Evolutionary conservation across 2,329 filamentous ascomycete species (phyloP), one percentile per base, ranked within the genome.

Genomic region (Blumeriella jaapii): DNA sequence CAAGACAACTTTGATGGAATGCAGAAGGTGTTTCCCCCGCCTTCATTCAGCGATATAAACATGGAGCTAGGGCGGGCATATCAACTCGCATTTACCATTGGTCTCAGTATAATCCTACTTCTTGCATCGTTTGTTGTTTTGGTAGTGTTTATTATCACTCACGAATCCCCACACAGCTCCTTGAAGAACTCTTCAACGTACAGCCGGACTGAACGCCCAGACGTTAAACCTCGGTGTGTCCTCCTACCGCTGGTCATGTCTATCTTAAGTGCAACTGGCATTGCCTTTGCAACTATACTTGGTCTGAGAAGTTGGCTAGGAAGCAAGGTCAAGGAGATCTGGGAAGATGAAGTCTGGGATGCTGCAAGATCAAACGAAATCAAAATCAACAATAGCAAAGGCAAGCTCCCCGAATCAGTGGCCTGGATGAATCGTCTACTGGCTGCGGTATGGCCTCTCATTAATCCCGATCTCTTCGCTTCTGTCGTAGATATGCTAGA

Each of bases 391-490:
- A 39, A 46, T 11, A 25, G 29, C 1, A 23, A 31, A 10, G 35
- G 19, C 22, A 36, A 34, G n/a, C 44, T 41, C 15, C 46, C 48
- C 5, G 46, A 50, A 47, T 79, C 78, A 0, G 70, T 74, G 1
- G 66, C 74, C 34, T 85, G 80, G 81, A 64, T 85, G 35, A 85
- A 85, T 51, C 77, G 71, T 4, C 55, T 84, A 1, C 52, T 85
- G 6, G 62, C 68, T 3, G 71, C 78, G 1, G 67, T 84, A 4
- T 85, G 81, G 81, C 78, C 78, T 0, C 63, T 86, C 18, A 67
- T 85, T 50, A 85, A 85, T 50, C 81, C 80, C 0, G 81, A 85
- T 47, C 63, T 86, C 2, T 84, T 85, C 48, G 66, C 70, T 1
- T 74, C 71, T 20, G 55, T 84, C 2, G 69, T 74, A 0, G 80